A percentile compares a stretch with the other conserved stretches of the same genome.
Evolutionary conservation across 169 alveolate genomes (phyloP).

Genomic region (Plasmodium gaboni): DNA sequence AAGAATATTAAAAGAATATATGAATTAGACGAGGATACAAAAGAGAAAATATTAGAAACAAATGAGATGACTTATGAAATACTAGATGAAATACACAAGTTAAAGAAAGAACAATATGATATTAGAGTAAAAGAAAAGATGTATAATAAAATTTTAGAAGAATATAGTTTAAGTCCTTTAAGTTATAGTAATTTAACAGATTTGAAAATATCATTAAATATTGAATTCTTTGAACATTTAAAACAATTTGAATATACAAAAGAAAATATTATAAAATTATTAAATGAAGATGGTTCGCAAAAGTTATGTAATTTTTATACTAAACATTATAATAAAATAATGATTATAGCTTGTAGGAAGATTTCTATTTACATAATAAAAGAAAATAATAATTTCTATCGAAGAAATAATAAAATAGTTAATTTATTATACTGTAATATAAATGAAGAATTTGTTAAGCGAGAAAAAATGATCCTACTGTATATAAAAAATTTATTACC

Average conservation of each 20-base stretch:
- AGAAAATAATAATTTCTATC: constrained; percentile 31
- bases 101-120: constrained; percentile 43
- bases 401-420: constrained; percentile 7
- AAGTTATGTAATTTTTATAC: constrained; percentile 41
- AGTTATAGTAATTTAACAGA: constrained; percentile 58
- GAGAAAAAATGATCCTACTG: constrained; percentile 35
- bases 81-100: constrained; percentile 32
- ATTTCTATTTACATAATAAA: constrained; percentile 40
- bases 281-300: constrained; percentile 67
- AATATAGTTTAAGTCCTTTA: constrained; percentile 70
- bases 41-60: constrained; percentile 32
- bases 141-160: constrained; percentile 37
- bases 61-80: constrained; percentile 46
- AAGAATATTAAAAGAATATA: constrained; percentile 25
- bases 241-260: constrained; percentile 63
- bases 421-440: constrained; percentile 36
- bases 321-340: constrained; percentile 48
- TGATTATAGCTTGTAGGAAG: constrained; percentile 53
- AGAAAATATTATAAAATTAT: constrained; percentile 50
- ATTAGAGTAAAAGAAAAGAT: constrained; percentile 61
- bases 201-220: constrained; percentile 58
- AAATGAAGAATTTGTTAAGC: constrained; percentile 41
- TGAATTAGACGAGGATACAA: constrained; percentile 37
- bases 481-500: constrained; percentile 37
- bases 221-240: constrained; percentile 67